Evolutionary conservation across 2,329 filamentous ascomycete species (phyloP), one percentile per base, ranked within the genome.

Genomic region (Phyllosticta citrichinensis): DNA sequence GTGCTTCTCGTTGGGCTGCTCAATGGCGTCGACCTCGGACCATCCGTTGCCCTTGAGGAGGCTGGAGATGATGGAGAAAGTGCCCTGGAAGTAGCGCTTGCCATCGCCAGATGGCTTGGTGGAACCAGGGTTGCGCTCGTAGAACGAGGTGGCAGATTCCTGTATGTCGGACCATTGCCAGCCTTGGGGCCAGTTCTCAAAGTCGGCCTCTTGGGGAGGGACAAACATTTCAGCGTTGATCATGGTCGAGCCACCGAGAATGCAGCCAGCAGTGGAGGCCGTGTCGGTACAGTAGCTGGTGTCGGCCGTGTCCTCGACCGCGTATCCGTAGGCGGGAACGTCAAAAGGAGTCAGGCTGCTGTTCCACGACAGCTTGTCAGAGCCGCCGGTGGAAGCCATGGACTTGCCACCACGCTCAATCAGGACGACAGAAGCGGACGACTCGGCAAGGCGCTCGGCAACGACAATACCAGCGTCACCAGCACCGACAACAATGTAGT

Each of bases 401-500:
- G 73, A 73, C 22, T 71, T 67, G n/a, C 66, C 68, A 40, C 74
- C 74, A 57, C 74, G 71, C 64, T 76, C 74, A 40, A 76, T 62
- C 8, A 76, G 68, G 4, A 76, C 68, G 2, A 76, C 74, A 10
- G 69, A 71, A 40, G 67, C 68, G 33, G 73, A 72, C 22, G 70
- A 68, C 66, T 76, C 73, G 5, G 71, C 71, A 10, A 76, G 67
- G 17, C 73, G 68, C 62, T 72, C 68, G 3, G 74, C 73, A 1
- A 69, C 68, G 20, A 75, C 66, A 61, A 76, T 66, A 24, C 74
- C 74, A 4, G 72, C 68, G 12, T 73, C 68, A 19, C 74, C 74
- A 24, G 69, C 74, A 50, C 74, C 74, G 1, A 72, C 73, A 10
- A 76, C 69, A 19, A 76, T 76, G 57, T 74, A 74, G 56, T 76